Evolutionary conservation across 495 filamentous ascomycete genomes (phyloP), one percentile per base, ranked within the genome.

Genomic region (Podospora fimiseda): DNA sequence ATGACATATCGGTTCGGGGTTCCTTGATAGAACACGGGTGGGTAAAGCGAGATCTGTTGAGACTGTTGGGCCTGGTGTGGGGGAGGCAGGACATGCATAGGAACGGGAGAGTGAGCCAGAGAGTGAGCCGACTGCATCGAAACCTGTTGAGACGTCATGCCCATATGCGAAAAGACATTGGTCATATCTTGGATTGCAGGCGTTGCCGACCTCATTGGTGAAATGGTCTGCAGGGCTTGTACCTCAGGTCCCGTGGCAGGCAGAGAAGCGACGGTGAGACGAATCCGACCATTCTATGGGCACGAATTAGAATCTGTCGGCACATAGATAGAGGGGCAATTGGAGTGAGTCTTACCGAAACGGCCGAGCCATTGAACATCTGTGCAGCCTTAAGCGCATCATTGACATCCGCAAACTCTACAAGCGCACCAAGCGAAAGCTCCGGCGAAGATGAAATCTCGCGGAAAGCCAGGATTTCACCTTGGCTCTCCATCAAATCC

Each of bases 361-460:
- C 52, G 1, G 69, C 66, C 19, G 65, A 57, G 18, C 74, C 72
- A 58, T 79, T 78, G 43, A 79, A 64, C 51, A 60, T 64, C 2
- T 61, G 49, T 3, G 71, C 62, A 13, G 66, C 70, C 1, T 57
- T 51, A 11, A 70, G 18, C 19, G 74, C 66, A 46, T 60, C 55
- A 9, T 70, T 58, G 43, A 64, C 65, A 43, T 86, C 79, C 43
- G 68, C 77, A 60, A 77, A 88, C 55, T 88, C 85, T 8, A 63
- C 71, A 49, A 76, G 43, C 9, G 74, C 71, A 20, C 60, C 66
- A 48, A 73, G 68, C 14, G 60, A 53, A 22, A 64, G 69, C 27
- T 70, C 62, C 9, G 72, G 66, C 11, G 63, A 45, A 1, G 62
- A 58, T 22, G 58, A 54, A 23, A 69, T 59, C 5, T 60, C 54